Evolutionary conservation across 371 early-diverging fungal species (phyloP), one percentile per base, ranked within the genome.

Genomic region (Saksenaea vasiformis): DNA sequence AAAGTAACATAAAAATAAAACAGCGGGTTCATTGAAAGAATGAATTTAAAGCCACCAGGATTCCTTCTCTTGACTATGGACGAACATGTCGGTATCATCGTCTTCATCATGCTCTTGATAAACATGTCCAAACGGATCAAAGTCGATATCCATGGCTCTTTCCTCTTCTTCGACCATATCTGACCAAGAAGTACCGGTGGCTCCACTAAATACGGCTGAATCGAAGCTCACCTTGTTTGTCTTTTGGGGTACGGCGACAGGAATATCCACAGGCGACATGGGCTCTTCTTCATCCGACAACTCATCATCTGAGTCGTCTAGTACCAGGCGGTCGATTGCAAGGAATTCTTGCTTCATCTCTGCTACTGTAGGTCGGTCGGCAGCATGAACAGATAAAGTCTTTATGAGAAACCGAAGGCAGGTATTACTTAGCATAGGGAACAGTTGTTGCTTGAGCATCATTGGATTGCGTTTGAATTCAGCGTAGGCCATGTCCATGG

Each of bases 381-480:
- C 54, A 15, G 78, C 71, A 36, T 77, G 59, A 27, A 61, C 31
- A 14, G 61, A 56, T 19, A 82, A 65, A 7, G 68, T 69, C 44
- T 51, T 54, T 64, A 47, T 70, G 26, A 86, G 61, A 28, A 84
- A 71, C 53, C 71, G 77, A 66, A 66, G 28, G 61, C 77, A 59
- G 59, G 70, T 34, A 38, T 39, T 37, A 14, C 82, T 76, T 54
- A 83, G 56, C 35, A 73, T 73, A 3, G 84, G 87, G 63, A 85
- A 84, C 64, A 85, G 73, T 36, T 73, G 74, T 26, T 78, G 77
- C 54, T 76, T 74, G 24, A 87, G 71, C 28, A 84, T 80, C 28
- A 62, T 65, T 11, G 85, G 80, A 28, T 81, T 71, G 53, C 84
- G 77, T 28, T 68, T 77, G 67, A 79, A 89, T 61, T 85, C 85